phyloP scores from a whole-genome alignment of 225 moss, liverwort and hornwort species.

The Takakia lepidozioides region DNA sequence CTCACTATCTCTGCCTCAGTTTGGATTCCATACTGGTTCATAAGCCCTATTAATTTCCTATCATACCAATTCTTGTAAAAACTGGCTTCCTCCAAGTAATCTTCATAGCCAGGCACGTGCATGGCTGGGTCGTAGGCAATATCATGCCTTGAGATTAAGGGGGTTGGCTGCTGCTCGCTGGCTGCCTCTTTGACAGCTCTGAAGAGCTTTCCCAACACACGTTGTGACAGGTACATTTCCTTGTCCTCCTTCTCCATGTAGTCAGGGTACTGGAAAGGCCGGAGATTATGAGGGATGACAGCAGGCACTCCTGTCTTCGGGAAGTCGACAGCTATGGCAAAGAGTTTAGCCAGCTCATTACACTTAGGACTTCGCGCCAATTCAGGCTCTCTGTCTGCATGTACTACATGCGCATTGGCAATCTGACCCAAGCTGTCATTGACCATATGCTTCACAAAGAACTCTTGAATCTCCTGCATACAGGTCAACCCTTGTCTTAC shows the following conservation, averaged over 20 bases:
- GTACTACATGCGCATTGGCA: slow-evolving; percentile 81
- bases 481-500: background rate
- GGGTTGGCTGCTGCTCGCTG: slow-evolving; percentile 12
- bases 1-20: slow-evolving; percentile 76
- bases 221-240: slow-evolving; percentile 39
- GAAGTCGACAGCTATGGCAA: slow-evolving; percentile 83
- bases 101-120: slow-evolving; percentile 33
- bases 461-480: slow-evolving; percentile 86
- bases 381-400: slow-evolving; percentile 58
- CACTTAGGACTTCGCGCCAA: slow-evolving; percentile 71
- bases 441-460: slow-evolving; percentile 72
- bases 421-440: slow-evolving; percentile 81
- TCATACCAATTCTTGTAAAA: slow-evolving; percentile 59
- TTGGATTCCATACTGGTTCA: slow-evolving; percentile 84
- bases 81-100: slow-evolving; percentile 48
- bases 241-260: slow-evolving; percentile 86
- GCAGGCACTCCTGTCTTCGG: slow-evolving; percentile 93
- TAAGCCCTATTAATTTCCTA: slow-evolving; percentile 63
- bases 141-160: background rate
- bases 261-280: slow-evolving; percentile 76
- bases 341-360: slow-evolving; percentile 67
- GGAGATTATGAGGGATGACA: slow-evolving; percentile 41
- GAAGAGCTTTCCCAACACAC: slow-evolving; percentile 73
- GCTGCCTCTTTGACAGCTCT: slow-evolving; percentile 36
- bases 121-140: slow-evolving; percentile 11